Evolutionary conservation across 2,329 filamentous ascomycete genomes (phyloP).

Genomic region (Ceratocystis diversiconidia): DNA sequence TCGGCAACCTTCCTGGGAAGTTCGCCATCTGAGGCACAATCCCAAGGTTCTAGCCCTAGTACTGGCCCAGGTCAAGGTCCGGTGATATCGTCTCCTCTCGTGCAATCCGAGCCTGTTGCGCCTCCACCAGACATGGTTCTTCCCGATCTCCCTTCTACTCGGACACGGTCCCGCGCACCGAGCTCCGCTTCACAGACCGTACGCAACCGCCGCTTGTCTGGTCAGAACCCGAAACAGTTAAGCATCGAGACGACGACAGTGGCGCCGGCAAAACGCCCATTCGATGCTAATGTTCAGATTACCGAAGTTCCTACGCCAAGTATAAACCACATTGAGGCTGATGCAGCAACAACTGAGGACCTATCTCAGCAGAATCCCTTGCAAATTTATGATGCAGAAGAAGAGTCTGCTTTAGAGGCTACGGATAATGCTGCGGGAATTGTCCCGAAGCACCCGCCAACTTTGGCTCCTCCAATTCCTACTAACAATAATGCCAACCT

Average conservation of each 20-base stretch:
- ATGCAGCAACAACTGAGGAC: not conserved
- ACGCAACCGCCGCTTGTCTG: constrained; percentile 63
- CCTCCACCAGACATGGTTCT: constrained; percentile 6
- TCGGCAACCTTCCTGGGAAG: constrained; percentile 12
- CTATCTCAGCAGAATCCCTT: constrained; percentile 2
- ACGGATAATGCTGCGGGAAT: constrained; percentile 7
- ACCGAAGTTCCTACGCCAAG: constrained; percentile 8
- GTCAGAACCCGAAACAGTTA: constrained; percentile 64
- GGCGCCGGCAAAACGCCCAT: not conserved
- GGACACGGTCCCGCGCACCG: constrained; percentile 10
- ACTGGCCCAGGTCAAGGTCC: not conserved
- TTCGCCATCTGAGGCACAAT: constrained; percentile 1
- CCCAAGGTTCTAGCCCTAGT: not conserved
- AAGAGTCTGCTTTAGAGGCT: not conserved
- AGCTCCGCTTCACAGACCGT: constrained; percentile 35
- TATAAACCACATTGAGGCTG: not conserved
- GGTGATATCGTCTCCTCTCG: not conserved
- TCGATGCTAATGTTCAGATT: constrained; percentile 20
- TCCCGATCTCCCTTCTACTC: not conserved
- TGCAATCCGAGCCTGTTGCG: not conserved
- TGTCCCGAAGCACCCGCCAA: constrained; percentile 11
- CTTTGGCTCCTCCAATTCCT: constrained; percentile 12
- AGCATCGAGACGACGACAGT: constrained; percentile 61
- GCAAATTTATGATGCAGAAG: constrained; percentile 8
- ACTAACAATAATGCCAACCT: not conserved